Evolutionary conservation across 2,329 filamentous ascomycete genomes (phyloP), one percentile per base, ranked within the genome.

Genomic region (Diaporthe nobilis): DNA sequence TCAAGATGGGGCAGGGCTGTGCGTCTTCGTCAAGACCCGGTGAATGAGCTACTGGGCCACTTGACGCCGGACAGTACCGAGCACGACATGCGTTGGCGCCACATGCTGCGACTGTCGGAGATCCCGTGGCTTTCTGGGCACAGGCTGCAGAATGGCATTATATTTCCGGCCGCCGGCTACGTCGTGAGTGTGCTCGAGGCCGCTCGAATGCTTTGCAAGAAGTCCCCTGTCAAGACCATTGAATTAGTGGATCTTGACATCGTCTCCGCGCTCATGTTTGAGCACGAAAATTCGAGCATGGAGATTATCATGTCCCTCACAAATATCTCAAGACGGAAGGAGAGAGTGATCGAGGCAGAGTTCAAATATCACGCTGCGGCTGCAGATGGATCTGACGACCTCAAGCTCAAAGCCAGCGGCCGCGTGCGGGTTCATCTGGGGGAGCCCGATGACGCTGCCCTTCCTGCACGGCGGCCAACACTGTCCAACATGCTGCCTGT

Each of bases 71-170:
- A 72, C 2, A 42, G 20, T 4, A 68, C 39, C 22, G 67, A 58
- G 15, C 72, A 78, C 4, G 75, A 79, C 10, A 58, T 78, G 13
- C 77, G 78, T 2, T 83, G 81, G 81, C 39, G 72, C 2, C 80
- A 82, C 58, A 53, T 80, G 3, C 76, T 83, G 6, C 75, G 76
- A 4, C 71, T 77, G 0, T 53, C 72, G 0, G 81, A 84, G 22
- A 71, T 83, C 0, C 78, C 80, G 0, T 88, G 87, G 87, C 77
- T 88, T 1, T 44, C 76, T 0, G 82, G 85, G 6, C 86, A 89
- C 44, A 71, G 77, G 7, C 28, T 81, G 17, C 80, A 84, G n/a
- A 79, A 80, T 0, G 78, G 84, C 15, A 78, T 82, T 12, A 78
- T 88, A 0, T 87, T 86, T 49, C 87, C 87, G 0, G 82, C 78